phyloP scores from a whole-genome alignment of 129 eudicot species.

The Silybum marianum region DNA sequence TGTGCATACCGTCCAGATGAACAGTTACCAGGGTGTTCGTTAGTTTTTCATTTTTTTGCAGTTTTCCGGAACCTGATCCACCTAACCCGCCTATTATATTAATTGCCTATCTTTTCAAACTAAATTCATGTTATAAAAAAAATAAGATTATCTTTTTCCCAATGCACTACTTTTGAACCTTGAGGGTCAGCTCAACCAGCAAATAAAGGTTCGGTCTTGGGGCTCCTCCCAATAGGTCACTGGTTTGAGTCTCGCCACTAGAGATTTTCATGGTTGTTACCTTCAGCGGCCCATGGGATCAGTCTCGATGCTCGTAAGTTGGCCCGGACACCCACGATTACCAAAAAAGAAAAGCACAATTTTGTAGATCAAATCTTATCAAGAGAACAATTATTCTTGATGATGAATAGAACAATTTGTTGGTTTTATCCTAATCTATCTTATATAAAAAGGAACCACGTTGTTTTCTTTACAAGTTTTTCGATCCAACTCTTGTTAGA shows the following conservation, averaged over 20 bases:
- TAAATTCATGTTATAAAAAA: background rate
- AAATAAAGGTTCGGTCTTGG: background rate
- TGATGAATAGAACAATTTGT: background rate
- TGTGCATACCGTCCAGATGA: too few species aligned
- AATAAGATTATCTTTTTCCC: background rate
- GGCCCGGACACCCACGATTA: background rate
- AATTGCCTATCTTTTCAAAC: background rate
- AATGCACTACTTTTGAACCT: background rate
- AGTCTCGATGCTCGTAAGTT: background rate
- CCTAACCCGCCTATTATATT: too few species aligned
- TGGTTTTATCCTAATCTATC: background rate
- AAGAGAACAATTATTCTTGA: background rate
- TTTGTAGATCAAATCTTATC: background rate
- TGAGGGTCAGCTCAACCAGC: background rate
- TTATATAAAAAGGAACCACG: background rate
- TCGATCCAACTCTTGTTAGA: background rate
- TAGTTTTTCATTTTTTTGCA: too few species aligned
- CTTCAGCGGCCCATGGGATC: background rate
- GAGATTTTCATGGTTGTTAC: background rate
- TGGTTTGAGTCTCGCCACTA: background rate
- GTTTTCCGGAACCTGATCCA: too few species aligned
- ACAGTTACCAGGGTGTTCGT: too few species aligned
- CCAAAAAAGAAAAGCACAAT: background rate
- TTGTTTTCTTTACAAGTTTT: background rate
- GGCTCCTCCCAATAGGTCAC: background rate